Percentiles rank a stretch among this genome's conserved stretches.
These are phyloP conservation scores for Mortierella alpina DNA, from an alignment of 192 early-diverging fungal species.

Conservation along the genomic window DNA sequence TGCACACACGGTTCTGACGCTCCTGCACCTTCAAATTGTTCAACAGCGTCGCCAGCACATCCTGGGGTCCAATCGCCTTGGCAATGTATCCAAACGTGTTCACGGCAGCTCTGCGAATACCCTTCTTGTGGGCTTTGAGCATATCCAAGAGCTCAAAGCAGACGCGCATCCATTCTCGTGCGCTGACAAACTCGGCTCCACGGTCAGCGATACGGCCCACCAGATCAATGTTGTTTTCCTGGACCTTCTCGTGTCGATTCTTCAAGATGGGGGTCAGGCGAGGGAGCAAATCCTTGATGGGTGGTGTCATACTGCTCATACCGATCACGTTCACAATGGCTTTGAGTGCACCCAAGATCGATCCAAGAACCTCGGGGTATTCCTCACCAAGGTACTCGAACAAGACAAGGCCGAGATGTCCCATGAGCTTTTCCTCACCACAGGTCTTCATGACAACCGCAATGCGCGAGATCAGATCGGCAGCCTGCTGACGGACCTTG, in stretches of 20 bases:
- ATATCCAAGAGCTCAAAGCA: slow-evolving; percentile 98
- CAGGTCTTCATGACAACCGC: slow-evolving; percentile 94
- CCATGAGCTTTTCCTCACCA: slow-evolving; percentile 96
- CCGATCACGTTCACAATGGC: slow-evolving; percentile 98
- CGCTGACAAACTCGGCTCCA: slow-evolving; percentile 94
- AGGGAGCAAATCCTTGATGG: slow-evolving; percentile 96
- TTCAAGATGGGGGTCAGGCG: slow-evolving; percentile 98
- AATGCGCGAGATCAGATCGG: slow-evolving; percentile 94
- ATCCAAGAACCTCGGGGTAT: slow-evolving; percentile 98
- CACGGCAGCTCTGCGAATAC: slow-evolving; percentile 95
- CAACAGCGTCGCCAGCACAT: slow-evolving; percentile 96
- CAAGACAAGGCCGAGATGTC: slow-evolving; percentile 89
- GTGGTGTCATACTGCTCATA: slow-evolving; percentile 98
- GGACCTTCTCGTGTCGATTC: slow-evolving; percentile 82
- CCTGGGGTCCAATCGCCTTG: slow-evolving; percentile 98
- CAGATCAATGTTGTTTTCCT: slow-evolving; percentile 80
- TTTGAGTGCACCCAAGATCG: slow-evolving; percentile 91
- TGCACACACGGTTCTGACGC: slow-evolving; percentile 99
- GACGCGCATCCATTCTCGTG: slow-evolving; percentile 99
- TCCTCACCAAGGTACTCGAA: slow-evolving; percentile 99
- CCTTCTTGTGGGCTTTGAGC: slow-evolving; percentile 95
- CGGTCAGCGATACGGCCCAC: slow-evolving; percentile 99
- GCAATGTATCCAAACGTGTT: slow-evolving; percentile 99
- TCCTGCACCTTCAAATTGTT: slow-evolving; percentile 99
- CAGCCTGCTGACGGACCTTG: slow-evolving; percentile 96